Conservation (phyloP, 306 rosid species). For the Trifolium pratense region DNA sequence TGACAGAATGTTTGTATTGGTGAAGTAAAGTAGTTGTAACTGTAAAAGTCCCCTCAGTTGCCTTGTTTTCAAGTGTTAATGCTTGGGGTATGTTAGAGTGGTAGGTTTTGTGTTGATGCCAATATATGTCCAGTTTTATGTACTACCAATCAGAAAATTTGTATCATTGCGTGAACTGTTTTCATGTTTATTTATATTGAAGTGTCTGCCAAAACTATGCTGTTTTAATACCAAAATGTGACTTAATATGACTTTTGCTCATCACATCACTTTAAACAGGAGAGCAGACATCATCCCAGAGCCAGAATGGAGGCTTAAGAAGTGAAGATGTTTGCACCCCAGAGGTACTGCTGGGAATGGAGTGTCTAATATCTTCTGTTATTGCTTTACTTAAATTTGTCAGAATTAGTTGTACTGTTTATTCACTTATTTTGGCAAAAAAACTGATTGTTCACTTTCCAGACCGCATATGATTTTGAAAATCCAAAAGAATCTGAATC, state of each 20-base stretch:
- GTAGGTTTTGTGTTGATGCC: conserved; percentile 21
- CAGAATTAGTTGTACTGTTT: conserved; percentile 16
- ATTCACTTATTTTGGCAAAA: conserved; percentile 38
- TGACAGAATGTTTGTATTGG: conserved; percentile 26
- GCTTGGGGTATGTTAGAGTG: conserved; percentile 6
- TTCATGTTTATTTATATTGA: conserved; percentile 34
- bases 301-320: conserved; percentile 67
- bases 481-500: conserved; percentile 99
- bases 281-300: conserved; percentile 55
- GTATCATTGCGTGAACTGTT: conserved; percentile 12
- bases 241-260: conserved; percentile 40
- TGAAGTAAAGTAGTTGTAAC: conserved; percentile 8
- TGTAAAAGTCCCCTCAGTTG: neutral
- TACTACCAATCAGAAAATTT: neutral
- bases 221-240: conserved; percentile 35
- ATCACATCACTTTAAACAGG: conserved; percentile 58
- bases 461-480: conserved; percentile 85
- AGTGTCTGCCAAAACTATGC: conserved; percentile 32
- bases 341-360: conserved; percentile 61
- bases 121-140: conserved; percentile 25
- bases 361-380: conserved; percentile 21
- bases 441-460: conserved; percentile 44
- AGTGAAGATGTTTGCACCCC: conserved; percentile 85
- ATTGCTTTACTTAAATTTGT: conserved; percentile 22
- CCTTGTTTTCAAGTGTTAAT: conserved; percentile 22